A percentile compares a stretch with the other conserved stretches of the same genome.
phyloP scores from a whole-genome alignment of 2,329 filamentous ascomycete species.

The Ophiostoma tasmaniense region DNA sequence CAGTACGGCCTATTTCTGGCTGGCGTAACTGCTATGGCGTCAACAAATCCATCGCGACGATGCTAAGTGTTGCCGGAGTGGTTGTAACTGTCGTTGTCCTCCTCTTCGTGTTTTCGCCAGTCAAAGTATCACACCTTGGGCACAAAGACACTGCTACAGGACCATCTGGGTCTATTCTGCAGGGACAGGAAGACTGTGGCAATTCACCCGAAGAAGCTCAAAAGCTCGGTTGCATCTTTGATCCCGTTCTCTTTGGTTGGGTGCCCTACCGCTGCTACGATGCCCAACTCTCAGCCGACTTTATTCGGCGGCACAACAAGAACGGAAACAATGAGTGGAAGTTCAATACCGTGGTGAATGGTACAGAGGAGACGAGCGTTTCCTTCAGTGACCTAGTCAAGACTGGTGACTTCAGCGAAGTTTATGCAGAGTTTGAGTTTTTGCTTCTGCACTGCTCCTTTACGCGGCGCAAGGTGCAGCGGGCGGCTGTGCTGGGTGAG shows the following conservation, averaged over 20 bases:
- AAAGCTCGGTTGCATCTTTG: slow-evolving; percentile 12
- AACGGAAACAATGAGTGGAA: slow-evolving; percentile 5
- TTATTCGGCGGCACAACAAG: background rate
- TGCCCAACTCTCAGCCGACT: slow-evolving; percentile 7
- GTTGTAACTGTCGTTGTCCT: background rate
- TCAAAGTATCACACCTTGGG: background rate
- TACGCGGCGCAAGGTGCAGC: slow-evolving; percentile 13
- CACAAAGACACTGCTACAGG: background rate
- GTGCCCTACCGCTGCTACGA: slow-evolving; percentile 14
- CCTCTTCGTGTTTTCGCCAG: background rate
- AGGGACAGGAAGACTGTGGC: slow-evolving; percentile 10
- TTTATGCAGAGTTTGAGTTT: slow-evolving; percentile 9
- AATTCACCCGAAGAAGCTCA: slow-evolving; percentile 8
- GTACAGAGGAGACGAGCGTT: background rate
- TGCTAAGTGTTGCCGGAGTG: background rate
- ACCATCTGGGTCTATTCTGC: background rate
- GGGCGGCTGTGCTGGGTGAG: slow-evolving; percentile 10
- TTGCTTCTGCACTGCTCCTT: slow-evolving; percentile 14
- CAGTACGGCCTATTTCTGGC: background rate
- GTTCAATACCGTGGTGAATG: background rate
- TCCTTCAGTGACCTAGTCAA: background rate
- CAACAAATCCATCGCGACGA: background rate
- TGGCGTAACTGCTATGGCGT: background rate
- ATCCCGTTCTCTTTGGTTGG: slow-evolving; percentile 14
- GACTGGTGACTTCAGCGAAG: slow-evolving; percentile 12